Evolutionary conservation across 78 protist species (phyloP), one percentile per base, ranked within the genome.

Genomic region (Isochrysis galbana): DNA sequence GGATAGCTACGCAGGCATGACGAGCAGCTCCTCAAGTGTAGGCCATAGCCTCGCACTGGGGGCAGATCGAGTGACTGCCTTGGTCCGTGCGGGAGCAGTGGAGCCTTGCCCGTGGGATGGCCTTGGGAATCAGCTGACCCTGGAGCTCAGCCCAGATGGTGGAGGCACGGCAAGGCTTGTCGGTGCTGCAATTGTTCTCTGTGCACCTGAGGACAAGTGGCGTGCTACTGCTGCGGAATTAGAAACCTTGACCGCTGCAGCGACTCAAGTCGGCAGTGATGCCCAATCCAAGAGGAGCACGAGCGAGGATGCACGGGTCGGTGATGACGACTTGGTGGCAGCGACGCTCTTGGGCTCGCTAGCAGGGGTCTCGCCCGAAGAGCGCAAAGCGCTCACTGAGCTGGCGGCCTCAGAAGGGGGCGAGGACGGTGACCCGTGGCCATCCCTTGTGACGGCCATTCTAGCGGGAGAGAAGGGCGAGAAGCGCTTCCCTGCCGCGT

Each of bases 61-160:
- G 32, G 29, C 48, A 5, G 86, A n/a, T 22, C 44, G 39, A 1
- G 0, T 4, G 36, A n/a, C 21, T 1, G 42, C 19, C 5, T 46
- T 38, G 36, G 26, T 0, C 0, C 29, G 29, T 7, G 11, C 34
- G n/a, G 45, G 86, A 32, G 86, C n/a, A 14, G 29, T 41, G 26
- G 42, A 11, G 86, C 86, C 86, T 10, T 22, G 34, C 1, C 86
- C 86, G 48, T 78, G 86, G 86, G 86, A 78, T 19, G 86, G 86
- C 48, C 48, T 78, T 21, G 48, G 17, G 46, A 32, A 78, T n/a
- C 2, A 0, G 48, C 86, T 39, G 11, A 78, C 86, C 11, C 11
- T 78, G 2, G 86, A 78, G 86, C 47, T 78, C 25, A 34, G 48
- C 14, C 48, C 42, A 22, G 39, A n/a, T 41, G 82, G 82, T 22